These are phyloP conservation scores for Chaetomium strumarium DNA, from an alignment of 2,329 filamentous ascomycete genomes.

Conservation along the genomic window DNA sequence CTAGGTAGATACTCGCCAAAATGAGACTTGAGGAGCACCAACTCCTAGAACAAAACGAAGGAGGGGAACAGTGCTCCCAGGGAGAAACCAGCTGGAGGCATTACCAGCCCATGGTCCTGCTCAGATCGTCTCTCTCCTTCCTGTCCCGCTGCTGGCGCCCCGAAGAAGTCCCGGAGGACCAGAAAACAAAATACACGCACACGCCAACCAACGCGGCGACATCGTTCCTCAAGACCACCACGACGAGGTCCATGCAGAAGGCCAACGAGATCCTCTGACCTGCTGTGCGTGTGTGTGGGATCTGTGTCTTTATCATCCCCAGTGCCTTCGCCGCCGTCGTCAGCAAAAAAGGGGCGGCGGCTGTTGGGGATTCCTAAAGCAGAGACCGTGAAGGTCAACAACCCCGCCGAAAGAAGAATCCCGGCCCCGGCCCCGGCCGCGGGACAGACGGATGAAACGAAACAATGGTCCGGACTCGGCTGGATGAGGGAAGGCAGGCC, in stretches of 20 bases:
- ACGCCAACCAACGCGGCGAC: constrained; percentile 38
- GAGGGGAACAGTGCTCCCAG: not conserved
- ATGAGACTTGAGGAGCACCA: not conserved
- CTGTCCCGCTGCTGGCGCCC: constrained; percentile 15
- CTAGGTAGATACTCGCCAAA: not conserved
- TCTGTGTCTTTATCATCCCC: no score
- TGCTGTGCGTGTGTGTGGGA: no score
- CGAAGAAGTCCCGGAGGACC: not conserved
- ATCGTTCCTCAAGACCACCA: constrained; percentile 39
- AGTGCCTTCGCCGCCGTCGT: not conserved
- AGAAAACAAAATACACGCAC: constrained; percentile 26
- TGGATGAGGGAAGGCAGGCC: not conserved
- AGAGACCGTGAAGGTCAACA: not conserved
- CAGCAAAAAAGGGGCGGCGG: not conserved
- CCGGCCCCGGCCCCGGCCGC: no score
- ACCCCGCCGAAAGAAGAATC: not conserved
- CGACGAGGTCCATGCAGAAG: constrained; percentile 25
- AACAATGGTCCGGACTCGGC: not conserved
- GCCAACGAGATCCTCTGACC: constrained; percentile 24
- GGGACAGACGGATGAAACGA: constrained; percentile 1
- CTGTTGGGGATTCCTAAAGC: not conserved
- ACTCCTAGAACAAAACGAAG: not conserved
- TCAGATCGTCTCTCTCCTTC: constrained; percentile 14
- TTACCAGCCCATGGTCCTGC: constrained; percentile 9
- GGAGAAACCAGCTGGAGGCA: not conserved